Conservation (phyloP, 2,329 filamentous ascomycete genomes). For the Escovopsis sp. region DNA sequence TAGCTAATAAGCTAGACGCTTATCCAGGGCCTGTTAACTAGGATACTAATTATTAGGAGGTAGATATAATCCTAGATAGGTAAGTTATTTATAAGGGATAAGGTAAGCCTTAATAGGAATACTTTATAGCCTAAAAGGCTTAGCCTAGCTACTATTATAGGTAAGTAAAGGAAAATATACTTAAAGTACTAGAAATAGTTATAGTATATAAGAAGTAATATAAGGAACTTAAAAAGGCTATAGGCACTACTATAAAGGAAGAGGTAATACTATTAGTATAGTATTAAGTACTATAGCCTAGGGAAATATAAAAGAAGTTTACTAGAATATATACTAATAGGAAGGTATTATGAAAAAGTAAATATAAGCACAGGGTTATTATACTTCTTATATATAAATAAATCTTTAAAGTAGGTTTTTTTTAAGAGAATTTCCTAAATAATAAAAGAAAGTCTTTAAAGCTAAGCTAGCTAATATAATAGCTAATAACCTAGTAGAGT, state of each 20-base stretch:
- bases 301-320: too few species aligned
- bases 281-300: too few species aligned
- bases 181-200: not conserved
- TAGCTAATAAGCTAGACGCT: too few species aligned
- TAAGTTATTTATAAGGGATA: not conserved
- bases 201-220: not conserved
- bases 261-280: too few species aligned
- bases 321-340: too few species aligned
- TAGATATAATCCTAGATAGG: not conserved
- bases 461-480: too few species aligned
- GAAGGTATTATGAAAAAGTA: too few species aligned
- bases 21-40: too few species aligned
- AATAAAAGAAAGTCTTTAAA: not conserved
- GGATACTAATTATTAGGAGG: not conserved
- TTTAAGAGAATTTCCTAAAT: not conserved
- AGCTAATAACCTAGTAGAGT: too few species aligned
- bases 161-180: not conserved
- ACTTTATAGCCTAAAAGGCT: not conserved
- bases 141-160: not conserved
- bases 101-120: not conserved
- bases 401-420: too few species aligned
- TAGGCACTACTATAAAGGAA: too few species aligned
- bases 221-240: not conserved
- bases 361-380: accelerated
- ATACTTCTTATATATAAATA: too few species aligned